A percentile compares a stretch with the other conserved stretches of the same genome.
Evolutionary conservation across 306 rosid genomes (phyloP).

Genomic region (Prunus mira): DNA sequence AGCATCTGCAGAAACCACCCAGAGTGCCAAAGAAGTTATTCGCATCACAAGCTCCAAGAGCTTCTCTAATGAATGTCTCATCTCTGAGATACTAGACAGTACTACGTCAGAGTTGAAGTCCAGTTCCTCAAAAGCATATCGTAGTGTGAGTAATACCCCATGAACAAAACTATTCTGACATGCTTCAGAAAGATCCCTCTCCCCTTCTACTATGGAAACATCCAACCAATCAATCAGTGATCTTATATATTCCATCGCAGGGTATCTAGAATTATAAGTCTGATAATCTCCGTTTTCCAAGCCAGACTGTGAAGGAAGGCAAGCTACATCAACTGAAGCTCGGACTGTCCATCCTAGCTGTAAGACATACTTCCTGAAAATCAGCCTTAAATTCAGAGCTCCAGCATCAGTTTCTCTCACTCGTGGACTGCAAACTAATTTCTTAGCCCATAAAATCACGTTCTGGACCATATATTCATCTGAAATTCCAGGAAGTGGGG

Average conservation of each 20-base stretch:
- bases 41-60: conserved; percentile 76
- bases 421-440: conserved; percentile 92
- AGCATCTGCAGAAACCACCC: conserved; percentile 99
- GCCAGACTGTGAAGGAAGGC: conserved; percentile 37
- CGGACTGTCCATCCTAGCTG: conserved; percentile 75
- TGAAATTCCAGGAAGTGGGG: conserved; percentile 93
- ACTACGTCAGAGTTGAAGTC: conserved; percentile 67
- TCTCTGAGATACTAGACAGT: conserved; percentile 49
- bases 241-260: conserved; percentile 61
- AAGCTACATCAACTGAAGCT: conserved; percentile 46
- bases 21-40: conserved; percentile 86
- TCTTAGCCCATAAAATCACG: conserved; percentile 71
- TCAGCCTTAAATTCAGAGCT: conserved; percentile 74
- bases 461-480: conserved; percentile 53
- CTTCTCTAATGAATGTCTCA: conserved; percentile 59
- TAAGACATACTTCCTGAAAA: conserved; percentile 85
- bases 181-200: conserved; percentile 80
- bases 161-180: conserved; percentile 93
- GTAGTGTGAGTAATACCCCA: conserved; percentile 81
- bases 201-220: conserved; percentile 63
- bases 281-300: conserved; percentile 36
- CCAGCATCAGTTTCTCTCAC: conserved; percentile 99
- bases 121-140: conserved; percentile 92
- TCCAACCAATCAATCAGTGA: conserved; percentile 91
- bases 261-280: conserved; percentile 35